Conservation (phyloP, 352 stramenopile genomes). For the Globisporangium canariense region DNA sequence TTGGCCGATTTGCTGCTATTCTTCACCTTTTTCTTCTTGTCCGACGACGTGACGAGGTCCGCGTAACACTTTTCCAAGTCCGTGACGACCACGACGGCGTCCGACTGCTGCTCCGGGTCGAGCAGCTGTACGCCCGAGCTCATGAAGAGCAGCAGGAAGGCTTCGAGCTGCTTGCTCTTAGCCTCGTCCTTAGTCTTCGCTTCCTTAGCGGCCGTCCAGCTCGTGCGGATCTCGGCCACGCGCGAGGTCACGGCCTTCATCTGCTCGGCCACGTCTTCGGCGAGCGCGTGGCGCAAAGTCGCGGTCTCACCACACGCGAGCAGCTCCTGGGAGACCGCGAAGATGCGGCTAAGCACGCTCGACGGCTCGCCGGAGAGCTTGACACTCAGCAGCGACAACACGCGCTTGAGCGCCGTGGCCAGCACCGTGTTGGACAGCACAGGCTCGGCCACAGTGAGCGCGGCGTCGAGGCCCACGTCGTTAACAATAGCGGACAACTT, state of each 20-base stretch:
- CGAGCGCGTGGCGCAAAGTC: constrained; percentile 39
- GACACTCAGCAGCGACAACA: constrained; percentile 61
- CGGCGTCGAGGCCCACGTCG: constrained; percentile 21
- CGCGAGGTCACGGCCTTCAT: constrained; percentile 35
- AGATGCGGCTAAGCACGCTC: constrained; percentile 53
- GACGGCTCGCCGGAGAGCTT: constrained; percentile 38
- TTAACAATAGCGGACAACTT: constrained; percentile 38
- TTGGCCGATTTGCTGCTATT: constrained; percentile 16
- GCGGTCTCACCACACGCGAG: constrained; percentile 20
- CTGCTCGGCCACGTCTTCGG: constrained; percentile 27
- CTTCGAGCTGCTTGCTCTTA: constrained; percentile 43
- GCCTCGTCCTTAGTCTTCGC: constrained; percentile 14
- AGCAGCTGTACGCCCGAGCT: constrained; percentile 71
- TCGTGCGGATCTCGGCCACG: constrained; percentile 27
- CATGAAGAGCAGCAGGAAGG: constrained; percentile 74
- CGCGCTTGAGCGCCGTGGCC: constrained; percentile 48
- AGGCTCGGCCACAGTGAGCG: constrained; percentile 26
- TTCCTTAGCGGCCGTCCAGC: constrained; percentile 15
- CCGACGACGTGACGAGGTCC: constrained; percentile 43
- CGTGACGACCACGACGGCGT: constrained; percentile 46
- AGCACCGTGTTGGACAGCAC: constrained; percentile 47
- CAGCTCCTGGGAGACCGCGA: constrained; percentile 35
- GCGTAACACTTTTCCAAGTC: constrained; percentile 74
- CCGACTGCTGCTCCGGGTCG: constrained; percentile 57
- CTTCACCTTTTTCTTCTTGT: constrained; percentile 32